Base-by-base conservation (phyloP, 768 basidiomycete genomes). In the Pulveroboletus sp. region DNA sequence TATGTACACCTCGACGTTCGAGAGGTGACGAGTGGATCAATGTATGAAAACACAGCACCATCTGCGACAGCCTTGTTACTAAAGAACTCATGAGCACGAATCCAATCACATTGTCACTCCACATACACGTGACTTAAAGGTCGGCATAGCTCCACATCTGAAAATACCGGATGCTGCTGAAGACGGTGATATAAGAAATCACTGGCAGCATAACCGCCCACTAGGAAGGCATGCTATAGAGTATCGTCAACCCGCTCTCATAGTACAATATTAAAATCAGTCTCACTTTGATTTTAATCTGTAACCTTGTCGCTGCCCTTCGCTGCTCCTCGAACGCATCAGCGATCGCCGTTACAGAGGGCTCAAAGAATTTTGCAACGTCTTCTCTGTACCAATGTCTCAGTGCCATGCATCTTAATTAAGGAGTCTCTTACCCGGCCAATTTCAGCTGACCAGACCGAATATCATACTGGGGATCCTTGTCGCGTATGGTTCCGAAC, bases 41-140 rank as follows among this genome's bases (percentile, higher is more conserved):
- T 44, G 35, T 65, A 67, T 50, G 57, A 72, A 10, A 60, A 66
- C 5, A 70, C 56, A 0, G 71, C 76, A 0, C 80, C 78, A 54
- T 80, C 75, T 1, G 80, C 76, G 13, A 80, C 76, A 0, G 77
- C 79, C 64, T 69, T 78, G 44, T 66, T 68, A 3, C 73, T 75
- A 43, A 6, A 43, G 10, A 28, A 1, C 6, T 14, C 14, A 46
- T 42, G 33, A 65, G 45, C 14, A 45, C 2, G 21, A 1, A 36
- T 11, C 2, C n/a, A 31, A 21, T 5, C 27, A 28, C 8, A 3
- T 10, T 28, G n/a, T 1, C 18, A 21, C 0, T 4, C 39, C 4
- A 53, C 76, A n/a, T 59, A 80, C 81, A 73, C 68, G 50, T 77
- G 73, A 36, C 70, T 71, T 44, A 77, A 71, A 3, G 80, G 80